A percentile compares a stretch with the other conserved stretches of the same genome.
Conservation (phyloP, 768 basidiomycete genomes). For the Phlebiopsis gigantea region DNA sequence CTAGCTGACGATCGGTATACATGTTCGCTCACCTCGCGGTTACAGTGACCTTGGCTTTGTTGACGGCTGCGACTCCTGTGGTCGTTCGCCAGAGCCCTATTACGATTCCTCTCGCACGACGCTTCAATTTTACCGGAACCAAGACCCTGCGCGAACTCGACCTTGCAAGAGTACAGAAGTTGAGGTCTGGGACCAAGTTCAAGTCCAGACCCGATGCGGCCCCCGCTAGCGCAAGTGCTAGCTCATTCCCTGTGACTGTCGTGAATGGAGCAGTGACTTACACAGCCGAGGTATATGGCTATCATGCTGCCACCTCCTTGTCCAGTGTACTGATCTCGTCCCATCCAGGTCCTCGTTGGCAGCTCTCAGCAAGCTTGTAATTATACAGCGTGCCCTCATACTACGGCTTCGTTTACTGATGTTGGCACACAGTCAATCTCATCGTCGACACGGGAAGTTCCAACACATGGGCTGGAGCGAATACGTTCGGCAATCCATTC, state of each 20-base stretch:
- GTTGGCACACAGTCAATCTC: not conserved
- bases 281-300: slow-evolving; percentile 5
- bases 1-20: not conserved
- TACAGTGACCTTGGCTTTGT: not conserved
- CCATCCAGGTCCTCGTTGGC: slow-evolving; percentile 2
- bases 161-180: not conserved
- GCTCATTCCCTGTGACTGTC: not conserved
- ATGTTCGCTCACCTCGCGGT: slow-evolving; percentile 3
- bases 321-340: too few relatives aligned
- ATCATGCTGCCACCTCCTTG: too few relatives aligned
- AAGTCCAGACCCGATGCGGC: not conserved
- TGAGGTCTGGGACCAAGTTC: not conserved
- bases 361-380: slow-evolving; percentile 10
- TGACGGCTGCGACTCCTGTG: not conserved
- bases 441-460: slow-evolving; percentile 10
- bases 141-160: slow-evolving; percentile 2
- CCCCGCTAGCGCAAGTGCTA: not conserved
- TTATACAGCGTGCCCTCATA: not conserved
- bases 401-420: not conserved
- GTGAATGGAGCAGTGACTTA: slow-evolving; percentile 7
- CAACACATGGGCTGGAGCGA: slow-evolving; percentile 8
- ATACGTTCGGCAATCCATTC: not conserved
- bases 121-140: slow-evolving; percentile 5
- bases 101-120: slow-evolving; percentile 5
- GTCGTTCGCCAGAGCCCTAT: slow-evolving; percentile 1